Conservation (phyloP, 768 basidiomycete species). For the Exsudoporus frostii region DNA sequence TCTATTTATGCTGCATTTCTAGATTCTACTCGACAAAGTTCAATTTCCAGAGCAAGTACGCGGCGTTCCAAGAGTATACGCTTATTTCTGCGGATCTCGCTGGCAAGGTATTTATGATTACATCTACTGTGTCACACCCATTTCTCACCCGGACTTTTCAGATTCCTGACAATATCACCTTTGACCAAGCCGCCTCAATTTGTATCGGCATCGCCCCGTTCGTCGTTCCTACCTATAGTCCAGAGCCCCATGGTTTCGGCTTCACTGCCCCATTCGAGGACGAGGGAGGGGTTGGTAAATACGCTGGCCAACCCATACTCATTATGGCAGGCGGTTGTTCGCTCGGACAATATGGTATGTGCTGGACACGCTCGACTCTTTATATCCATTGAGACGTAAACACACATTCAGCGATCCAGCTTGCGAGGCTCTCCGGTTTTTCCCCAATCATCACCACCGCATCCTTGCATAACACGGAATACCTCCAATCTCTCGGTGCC, state of each 20-base stretch:
- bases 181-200: constrained; percentile 35
- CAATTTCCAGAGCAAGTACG: not conserved
- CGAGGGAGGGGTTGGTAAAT: constrained; percentile 23
- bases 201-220: constrained; percentile 33
- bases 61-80: not conserved
- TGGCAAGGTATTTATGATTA: not conserved
- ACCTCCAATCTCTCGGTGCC: constrained; percentile 32
- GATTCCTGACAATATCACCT: constrained; percentile 21
- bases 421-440: constrained; percentile 30
- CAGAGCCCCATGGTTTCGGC: constrained; percentile 21
- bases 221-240: constrained; percentile 27
- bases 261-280: constrained; percentile 21
- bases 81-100: not conserved
- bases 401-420: constrained; percentile 24
- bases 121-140: not conserved
- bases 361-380: no score
- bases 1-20: not conserved
- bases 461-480: constrained; percentile 28
- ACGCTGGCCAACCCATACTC: constrained; percentile 29
- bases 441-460: constrained; percentile 36
- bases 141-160: not conserved
- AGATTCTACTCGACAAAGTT: not conserved
- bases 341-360: constrained; percentile 34
- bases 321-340: constrained; percentile 34
- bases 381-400: not conserved